Conservation (phyloP, 129 eudicot genomes). For the Scalesia atractyloides region DNA sequence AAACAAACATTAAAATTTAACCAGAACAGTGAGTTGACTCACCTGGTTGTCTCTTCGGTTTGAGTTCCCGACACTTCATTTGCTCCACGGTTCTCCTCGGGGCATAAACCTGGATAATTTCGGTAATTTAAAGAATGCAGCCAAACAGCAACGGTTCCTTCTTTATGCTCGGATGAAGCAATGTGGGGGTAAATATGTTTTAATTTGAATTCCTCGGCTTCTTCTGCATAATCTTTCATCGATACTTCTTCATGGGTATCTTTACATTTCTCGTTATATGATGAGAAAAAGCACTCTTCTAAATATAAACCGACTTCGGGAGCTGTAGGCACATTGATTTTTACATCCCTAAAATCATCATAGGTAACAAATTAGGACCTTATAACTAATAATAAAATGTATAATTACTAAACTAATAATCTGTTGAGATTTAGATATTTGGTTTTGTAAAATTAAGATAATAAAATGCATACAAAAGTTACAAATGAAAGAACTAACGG, state of each 20-base stretch:
- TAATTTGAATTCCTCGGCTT: slow-evolving; percentile 82
- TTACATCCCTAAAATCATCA: slow-evolving; percentile 54
- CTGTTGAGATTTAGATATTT: not conserved
- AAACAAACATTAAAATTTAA: not conserved
- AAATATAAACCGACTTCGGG: slow-evolving; percentile 93
- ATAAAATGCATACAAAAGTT: not conserved
- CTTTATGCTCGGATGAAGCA: slow-evolving; percentile 83
- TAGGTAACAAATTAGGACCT: not conserved
- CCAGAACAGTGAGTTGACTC: slow-evolving; percentile 20
- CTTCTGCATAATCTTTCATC: slow-evolving; percentile 71
- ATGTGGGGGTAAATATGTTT: slow-evolving; percentile 83
- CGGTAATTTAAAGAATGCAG: slow-evolving; percentile 80
- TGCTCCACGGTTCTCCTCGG: slow-evolving; percentile 18
- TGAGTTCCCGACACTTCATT: slow-evolving; percentile 7
- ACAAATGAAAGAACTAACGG: slow-evolving; percentile 47
- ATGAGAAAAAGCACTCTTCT: slow-evolving; percentile 89
- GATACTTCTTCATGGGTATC: slow-evolving; percentile 78
- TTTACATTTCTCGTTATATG: slow-evolving; percentile 80
- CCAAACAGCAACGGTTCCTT: slow-evolving; percentile 78
- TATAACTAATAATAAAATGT: not conserved
- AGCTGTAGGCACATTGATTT: slow-evolving; percentile 82
- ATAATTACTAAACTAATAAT: not conserved
- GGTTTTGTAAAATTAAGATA: not conserved
- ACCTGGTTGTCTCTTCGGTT: slow-evolving; percentile 30
- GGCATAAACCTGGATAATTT: slow-evolving; percentile 63